These are phyloP conservation scores for Boechera stricta DNA, from an alignment of 345 rosid genomes.

Conservation along the genomic window DNA sequence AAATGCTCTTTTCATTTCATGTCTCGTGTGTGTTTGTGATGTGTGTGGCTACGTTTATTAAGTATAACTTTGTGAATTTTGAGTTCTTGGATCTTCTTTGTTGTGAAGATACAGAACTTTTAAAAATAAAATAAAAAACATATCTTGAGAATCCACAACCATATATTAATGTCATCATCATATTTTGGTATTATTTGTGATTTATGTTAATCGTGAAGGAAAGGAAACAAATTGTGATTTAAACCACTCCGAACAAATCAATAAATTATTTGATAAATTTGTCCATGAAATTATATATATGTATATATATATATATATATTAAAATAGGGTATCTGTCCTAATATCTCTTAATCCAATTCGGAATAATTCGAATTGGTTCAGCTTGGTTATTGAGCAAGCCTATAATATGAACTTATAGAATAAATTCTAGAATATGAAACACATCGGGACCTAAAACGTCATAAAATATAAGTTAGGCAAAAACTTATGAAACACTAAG, in stretches of 20 bases:
- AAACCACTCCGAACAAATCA: not conserved
- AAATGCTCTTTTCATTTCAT: not conserved
- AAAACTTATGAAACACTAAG: not conserved
- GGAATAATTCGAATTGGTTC: no score
- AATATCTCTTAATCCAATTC: no score
- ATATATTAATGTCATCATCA: slow-evolving; percentile 1
- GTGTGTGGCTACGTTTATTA: not conserved
- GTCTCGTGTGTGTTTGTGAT: not conserved
- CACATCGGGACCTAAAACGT: not conserved
- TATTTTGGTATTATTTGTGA: slow-evolving; percentile 1
- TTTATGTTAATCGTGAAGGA: slow-evolving; percentile 3
- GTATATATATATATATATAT: no score
- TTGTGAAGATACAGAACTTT: not conserved
- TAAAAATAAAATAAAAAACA: slow-evolving; percentile 11
- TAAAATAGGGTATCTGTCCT: no score
- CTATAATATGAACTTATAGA: no score
- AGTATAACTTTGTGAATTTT: not conserved
- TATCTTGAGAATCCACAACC: slow-evolving; percentile 7
- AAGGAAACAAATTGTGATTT: not conserved
- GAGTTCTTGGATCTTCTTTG: not conserved
- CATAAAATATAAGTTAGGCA: not conserved
- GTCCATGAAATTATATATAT: not conserved
- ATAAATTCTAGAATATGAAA: not conserved
- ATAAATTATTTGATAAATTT: not conserved
- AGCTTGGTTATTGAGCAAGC: not conserved